A percentile compares a stretch with the other conserved stretches of the same genome.
phyloP scores from a whole-genome alignment of 2,329 filamentous ascomycete species.

The Corynespora cassiicola region DNA sequence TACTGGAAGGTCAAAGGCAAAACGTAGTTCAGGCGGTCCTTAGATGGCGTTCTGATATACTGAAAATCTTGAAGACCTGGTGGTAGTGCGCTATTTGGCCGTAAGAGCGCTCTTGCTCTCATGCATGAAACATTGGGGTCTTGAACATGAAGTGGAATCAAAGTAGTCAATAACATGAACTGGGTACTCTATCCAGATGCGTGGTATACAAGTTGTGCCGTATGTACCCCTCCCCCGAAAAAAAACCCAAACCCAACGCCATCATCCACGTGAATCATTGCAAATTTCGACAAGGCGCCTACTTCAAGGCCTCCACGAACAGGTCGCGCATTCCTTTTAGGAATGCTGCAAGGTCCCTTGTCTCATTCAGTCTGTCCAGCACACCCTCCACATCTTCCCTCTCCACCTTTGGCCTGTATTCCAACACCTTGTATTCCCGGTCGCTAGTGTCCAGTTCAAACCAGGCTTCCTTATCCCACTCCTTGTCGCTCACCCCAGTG shows the following conservation, averaged over 20 bases:
- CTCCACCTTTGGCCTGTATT: conserved; percentile 83
- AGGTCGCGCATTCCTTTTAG: conserved; percentile 84
- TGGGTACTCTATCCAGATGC: too few relatives aligned
- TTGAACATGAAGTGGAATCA: too few relatives aligned
- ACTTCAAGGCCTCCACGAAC: conserved; percentile 66
- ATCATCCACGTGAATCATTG: not conserved
- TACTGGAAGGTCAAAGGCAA: conserved; percentile 57
- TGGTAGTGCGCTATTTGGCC: too few relatives aligned
- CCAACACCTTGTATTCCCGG: conserved; percentile 83
- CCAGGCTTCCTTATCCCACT: conserved; percentile 89
- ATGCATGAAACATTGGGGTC: too few relatives aligned
- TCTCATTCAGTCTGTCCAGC: conserved; percentile 81
- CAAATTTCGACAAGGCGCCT: too few relatives aligned
- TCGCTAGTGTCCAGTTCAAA: conserved; percentile 87
- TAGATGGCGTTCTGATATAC: too few relatives aligned
- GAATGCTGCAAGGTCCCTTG: conserved; percentile 72
- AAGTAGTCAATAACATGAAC: too few relatives aligned
- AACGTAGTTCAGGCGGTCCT: too few relatives aligned
- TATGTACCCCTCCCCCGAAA: too few relatives aligned
- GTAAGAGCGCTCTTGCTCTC: too few relatives aligned
- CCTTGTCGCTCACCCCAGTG: conserved; percentile 82
- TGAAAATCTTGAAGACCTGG: too few relatives aligned
- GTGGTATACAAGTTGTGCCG: too few relatives aligned
- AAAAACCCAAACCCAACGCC: not conserved
- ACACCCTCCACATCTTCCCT: conserved; percentile 78